Evolutionary conservation across 192 early-diverging fungal species (phyloP).

Genomic region (Coemansia sp.): DNA sequence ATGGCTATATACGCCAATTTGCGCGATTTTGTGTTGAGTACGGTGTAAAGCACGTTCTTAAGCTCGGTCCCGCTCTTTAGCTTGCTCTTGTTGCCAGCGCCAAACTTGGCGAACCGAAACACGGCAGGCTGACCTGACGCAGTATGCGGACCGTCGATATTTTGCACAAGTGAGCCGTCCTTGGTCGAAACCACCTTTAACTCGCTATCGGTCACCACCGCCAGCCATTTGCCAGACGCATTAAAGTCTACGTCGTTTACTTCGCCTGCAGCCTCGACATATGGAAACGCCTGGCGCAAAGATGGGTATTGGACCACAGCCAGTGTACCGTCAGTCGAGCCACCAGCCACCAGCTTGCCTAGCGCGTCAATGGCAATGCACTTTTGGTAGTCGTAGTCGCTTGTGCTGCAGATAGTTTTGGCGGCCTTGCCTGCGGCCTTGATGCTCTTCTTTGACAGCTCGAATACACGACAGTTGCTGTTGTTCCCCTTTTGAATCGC

Average conservation of each 20-base stretch:
- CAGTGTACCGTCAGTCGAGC: conserved; percentile 48
- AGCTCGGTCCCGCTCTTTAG: conserved; percentile 2
- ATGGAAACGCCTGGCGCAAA: conserved; percentile 34
- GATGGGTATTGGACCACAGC: conserved; percentile 39
- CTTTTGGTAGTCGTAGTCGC: conserved; percentile 44
- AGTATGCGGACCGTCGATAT: conserved; percentile 42
- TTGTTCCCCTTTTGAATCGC: conserved; percentile 70
- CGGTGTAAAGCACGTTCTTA: conserved; percentile 35
- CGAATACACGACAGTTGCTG: conserved; percentile 76
- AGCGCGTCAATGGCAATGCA: conserved; percentile 30
- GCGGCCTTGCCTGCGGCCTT: conserved; percentile 17
- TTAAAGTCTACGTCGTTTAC: conserved; percentile 50
- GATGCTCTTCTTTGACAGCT: conserved; percentile 46
- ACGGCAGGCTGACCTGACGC: conserved; percentile 23
- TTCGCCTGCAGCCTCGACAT: conserved; percentile 36
- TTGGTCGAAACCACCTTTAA: conserved; percentile 26
- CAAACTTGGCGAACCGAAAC: conserved; percentile 45
- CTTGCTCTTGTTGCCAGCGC: conserved; percentile 10
- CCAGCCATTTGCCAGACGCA: conserved; percentile 29
- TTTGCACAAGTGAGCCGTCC: conserved; percentile 25
- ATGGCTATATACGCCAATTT: conserved; percentile 44
- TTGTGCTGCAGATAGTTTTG: conserved; percentile 36
- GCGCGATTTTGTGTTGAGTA: conserved; percentile 47
- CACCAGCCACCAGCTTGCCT: conserved; percentile 37
- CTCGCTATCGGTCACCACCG: conserved; percentile 35